Base-by-base conservation (phyloP, 768 basidiomycete species). In the Leccinum rimulosum region DNA sequence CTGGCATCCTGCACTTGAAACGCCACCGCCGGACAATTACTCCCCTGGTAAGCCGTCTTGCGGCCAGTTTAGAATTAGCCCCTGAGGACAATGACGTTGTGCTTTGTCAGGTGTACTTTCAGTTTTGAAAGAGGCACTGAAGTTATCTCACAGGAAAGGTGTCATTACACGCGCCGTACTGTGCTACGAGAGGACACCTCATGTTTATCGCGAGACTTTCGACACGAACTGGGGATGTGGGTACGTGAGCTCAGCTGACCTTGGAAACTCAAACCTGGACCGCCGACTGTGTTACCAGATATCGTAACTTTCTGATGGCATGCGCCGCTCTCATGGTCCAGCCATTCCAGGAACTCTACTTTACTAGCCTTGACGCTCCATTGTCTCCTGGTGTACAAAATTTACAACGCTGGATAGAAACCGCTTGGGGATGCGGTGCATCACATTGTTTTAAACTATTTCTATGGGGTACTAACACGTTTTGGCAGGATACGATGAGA, bases 291-390 rank as follows among this genome's bases (percentile, higher is more conserved):
- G n/a, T 53, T 17, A 14, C 30, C 59, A 93, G 91, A 27, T 93
- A 94, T 68, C 86, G 90, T 22, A 93, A 92, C 69, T 93, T 88
- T 64, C 64, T 91, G 62, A 93, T 94, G 86, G 77, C 82, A 9
- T 93, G 90, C 68, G 77, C 86, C 3, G 80, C 83, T 6, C 79
- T 94, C 22, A 85, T 90, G 81, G 80, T 79, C 52, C 92, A 94
- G 68, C 72, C 72, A 54, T 57, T 71, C 12, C 88, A 90, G 67
- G 81, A 82, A 2, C 56, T 80, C 56, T 94, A 93, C 71, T 82
- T 81, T 57, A 74, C 82, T 2, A 74, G 86, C 17, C 76, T 93
- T 3, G 82, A 85, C 54, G 62, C 73, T n/a, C 82, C 83, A 4
- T 73, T 74, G 10, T 73, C 81, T 1, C 94, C 93, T 2, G 79